phyloP scores from a whole-genome alignment of 345 rosid species.

The Nephelium lappaceum region DNA sequence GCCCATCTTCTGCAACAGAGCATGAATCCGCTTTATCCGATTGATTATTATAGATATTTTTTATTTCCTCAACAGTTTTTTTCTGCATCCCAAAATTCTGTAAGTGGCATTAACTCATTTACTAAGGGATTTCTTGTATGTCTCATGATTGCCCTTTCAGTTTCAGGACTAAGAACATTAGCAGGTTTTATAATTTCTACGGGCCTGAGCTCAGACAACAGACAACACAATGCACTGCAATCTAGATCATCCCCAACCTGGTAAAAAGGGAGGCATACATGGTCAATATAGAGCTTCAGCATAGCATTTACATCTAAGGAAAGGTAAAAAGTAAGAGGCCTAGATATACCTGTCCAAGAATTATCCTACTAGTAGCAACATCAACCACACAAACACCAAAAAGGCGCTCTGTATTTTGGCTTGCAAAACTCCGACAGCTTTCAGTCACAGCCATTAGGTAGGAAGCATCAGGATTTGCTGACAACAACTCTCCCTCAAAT shows the following conservation, averaged over 20 bases:
- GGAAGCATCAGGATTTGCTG: conserved; percentile 89
- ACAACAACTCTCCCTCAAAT: conserved; percentile 86
- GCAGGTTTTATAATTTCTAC: conserved; percentile 94
- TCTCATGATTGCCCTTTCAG: conserved; percentile 74
- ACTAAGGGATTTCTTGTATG: conserved; percentile 87
- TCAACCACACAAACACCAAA: conserved; percentile 90
- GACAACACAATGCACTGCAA: conserved; percentile 72
- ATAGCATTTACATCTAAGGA: conserved; percentile 13
- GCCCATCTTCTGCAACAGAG: conserved; percentile 29
- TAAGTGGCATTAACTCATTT: conserved; percentile 73
- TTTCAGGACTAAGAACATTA: conserved; percentile 64
- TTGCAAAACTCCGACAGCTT: conserved; percentile 35
- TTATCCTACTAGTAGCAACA: conserved; percentile 82
- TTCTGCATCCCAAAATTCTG: conserved; percentile 90
- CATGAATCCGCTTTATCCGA: conserved; percentile 38
- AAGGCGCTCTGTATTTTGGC: conserved; percentile 41
- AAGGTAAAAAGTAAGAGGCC: conserved; percentile 2
- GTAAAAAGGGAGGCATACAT: conserved; percentile 19
- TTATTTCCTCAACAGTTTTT: conserved; percentile 70
- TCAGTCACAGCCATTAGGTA: conserved; percentile 86
- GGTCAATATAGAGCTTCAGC: conserved; percentile 12
- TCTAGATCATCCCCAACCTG: conserved; percentile 87
- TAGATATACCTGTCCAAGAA: conserved; percentile 78
- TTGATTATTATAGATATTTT: conserved; percentile 51
- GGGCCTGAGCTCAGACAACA: conserved; percentile 86